Base-by-base conservation (phyloP, 306 rosid genomes). In the Corylus americana region DNA sequence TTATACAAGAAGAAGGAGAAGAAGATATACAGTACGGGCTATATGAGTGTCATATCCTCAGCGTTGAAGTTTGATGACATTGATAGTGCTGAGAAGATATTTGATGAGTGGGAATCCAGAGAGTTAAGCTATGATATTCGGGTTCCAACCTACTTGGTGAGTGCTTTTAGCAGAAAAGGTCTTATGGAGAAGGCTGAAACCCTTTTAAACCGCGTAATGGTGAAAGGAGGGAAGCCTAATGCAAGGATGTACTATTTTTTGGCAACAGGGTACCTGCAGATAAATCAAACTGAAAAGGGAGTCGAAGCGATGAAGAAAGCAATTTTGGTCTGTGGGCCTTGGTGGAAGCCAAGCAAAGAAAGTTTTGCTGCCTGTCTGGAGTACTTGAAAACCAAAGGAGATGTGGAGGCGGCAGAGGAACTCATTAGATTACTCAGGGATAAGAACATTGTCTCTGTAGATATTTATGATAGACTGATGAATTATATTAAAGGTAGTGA, bases 61-160 rank as follows among this genome's bases (percentile, higher is more conserved):
- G 54, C 72, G 27, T 39, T 71, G 62, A 76, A 49, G 79, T 10
- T 71, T 37, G 76, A 74, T 3, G 84, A 83, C 71, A 37, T 72
- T 79, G 87, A 63, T 39, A 66, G 76, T 54, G 87, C 81, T n/a
- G 76, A 83, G 27, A 71, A 71, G 78, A 79, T 83, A 49, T 70
- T 71, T 48, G 80, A 79, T 35, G 87, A 83, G 35, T 79, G 84
- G 87, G 87, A 79, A 75, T 55, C 83, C 22, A 47, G 31, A 59
- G 48, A 76, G 9, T 54, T 74, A 75, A 47, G 0, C 31, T 66
- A 54, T 55, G 84, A 83, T 29, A 71, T 79, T 42, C 70, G 81
- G 35, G 55, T 83, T 29, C 81, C 84, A 9, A 83, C 71, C 74
- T 42, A 4, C 66, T 66, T 83, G 67, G 64, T 83, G 45, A 11